Evolutionary conservation across 2,329 filamentous ascomycete genomes (phyloP).

Genomic region (Neoscytalidium dimidiatum): DNA sequence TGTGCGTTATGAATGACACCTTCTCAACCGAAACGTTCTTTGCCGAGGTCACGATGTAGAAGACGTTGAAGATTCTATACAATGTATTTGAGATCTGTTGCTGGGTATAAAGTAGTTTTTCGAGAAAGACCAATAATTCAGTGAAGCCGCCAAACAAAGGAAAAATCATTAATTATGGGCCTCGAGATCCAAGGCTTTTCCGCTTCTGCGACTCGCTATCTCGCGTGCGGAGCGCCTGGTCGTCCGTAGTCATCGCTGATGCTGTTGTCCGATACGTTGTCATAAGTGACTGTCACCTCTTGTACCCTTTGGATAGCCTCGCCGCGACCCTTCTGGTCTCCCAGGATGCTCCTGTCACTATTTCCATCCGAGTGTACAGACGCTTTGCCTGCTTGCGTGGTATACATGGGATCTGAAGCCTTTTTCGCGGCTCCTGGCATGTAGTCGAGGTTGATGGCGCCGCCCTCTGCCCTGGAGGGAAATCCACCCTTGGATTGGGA

Average conservation of each 20-base stretch:
- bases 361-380: constrained; percentile 3
- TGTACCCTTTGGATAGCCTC: constrained; percentile 20
- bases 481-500: constrained; percentile 3
- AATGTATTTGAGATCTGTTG: background rate
- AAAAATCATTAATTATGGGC: background rate
- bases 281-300: constrained; percentile 20
- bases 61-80: too few relatives aligned
- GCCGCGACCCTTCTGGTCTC: background rate
- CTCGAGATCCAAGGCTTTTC: too few relatives aligned
- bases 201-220: background rate
- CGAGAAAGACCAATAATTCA: background rate
- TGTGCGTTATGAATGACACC: too few relatives aligned
- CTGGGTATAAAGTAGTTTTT: background rate
- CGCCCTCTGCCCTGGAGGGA: background rate
- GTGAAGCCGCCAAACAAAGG: background rate
- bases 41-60: too few relatives aligned
- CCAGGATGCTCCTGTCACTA: constrained; percentile 24
- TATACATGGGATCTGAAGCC: background rate
- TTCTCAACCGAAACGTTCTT: too few relatives aligned
- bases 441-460: constrained; percentile 16
- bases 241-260: background rate
- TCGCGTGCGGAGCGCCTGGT: background rate
- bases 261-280: background rate
- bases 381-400: background rate
- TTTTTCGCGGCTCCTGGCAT: constrained; percentile 5